Percentiles rank a stretch among this genome's conserved stretches.
These are phyloP conservation scores for Luffa aegyptiaca DNA, from an alignment of 306 rosid genomes.

Conservation along the genomic window DNA sequence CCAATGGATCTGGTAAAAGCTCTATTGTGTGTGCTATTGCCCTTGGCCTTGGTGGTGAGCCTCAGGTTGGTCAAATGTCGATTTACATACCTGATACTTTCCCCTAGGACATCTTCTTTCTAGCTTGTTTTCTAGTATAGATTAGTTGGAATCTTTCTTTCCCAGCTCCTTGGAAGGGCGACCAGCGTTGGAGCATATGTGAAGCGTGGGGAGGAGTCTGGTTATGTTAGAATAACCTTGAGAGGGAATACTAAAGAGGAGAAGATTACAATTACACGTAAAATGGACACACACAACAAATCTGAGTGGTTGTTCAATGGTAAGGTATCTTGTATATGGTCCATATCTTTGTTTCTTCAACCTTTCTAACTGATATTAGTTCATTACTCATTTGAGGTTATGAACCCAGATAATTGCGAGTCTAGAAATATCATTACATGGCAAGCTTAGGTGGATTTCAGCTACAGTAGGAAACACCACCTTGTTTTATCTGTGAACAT, in stretches of 20 bases:
- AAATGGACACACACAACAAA: constrained; percentile 62
- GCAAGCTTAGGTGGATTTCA: background rate
- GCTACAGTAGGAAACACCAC: background rate
- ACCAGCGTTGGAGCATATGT: constrained; percentile 69
- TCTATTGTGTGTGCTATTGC: constrained; percentile 97
- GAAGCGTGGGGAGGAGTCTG: constrained; percentile 84
- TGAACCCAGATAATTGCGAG: background rate
- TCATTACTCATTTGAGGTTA: background rate
- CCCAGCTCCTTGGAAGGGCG: constrained; percentile 85
- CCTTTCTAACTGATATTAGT: background rate
- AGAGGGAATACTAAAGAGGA: constrained; percentile 60
- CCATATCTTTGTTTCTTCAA: background rate
- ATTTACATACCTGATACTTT: background rate
- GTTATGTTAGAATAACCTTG: constrained; percentile 54
- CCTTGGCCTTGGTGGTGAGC: constrained; percentile 96
- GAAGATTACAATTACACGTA: constrained; percentile 43
- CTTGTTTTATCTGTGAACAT: background rate
- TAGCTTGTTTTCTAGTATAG: background rate
- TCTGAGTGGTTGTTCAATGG: constrained; percentile 86
- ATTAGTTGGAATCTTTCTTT: constrained; percentile 14
- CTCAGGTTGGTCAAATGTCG: constrained; percentile 59
- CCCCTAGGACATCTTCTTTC: background rate
- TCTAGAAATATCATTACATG: background rate
- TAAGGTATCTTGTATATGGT: constrained; percentile 16
- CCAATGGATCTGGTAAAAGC: constrained; percentile 95